Evolutionary conservation across 1,139 yeast genomes (phyloP).

Genomic region (Pichia sp.): DNA sequence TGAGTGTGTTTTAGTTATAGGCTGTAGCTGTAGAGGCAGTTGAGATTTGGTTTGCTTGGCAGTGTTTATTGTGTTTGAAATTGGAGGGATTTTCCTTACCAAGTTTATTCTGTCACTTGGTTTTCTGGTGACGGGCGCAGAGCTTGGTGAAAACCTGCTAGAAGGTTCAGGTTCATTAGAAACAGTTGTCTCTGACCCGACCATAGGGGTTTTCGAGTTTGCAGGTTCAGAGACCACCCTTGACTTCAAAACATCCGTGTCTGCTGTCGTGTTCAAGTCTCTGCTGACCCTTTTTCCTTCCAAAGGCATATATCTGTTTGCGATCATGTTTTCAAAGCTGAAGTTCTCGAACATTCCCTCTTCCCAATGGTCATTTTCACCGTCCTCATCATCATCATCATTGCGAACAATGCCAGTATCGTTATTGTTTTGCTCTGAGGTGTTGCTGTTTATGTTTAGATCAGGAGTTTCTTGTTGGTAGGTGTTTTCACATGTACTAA

Average conservation of each 20-base stretch:
- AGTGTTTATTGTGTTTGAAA: conserved; percentile 7
- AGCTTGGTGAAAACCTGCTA: background rate
- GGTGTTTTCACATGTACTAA: background rate
- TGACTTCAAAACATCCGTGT: background rate
- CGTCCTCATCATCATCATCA: background rate
- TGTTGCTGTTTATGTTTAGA: too few species aligned
- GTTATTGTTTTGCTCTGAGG: too few species aligned
- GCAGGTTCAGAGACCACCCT: conserved; percentile 10
- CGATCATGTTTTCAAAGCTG: conserved; percentile 16
- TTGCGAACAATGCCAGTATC: background rate
- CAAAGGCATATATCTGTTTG: conserved; percentile 7
- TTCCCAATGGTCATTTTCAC: conserved; percentile 7
- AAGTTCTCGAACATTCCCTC: conserved; percentile 21
- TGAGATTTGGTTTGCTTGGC: background rate
- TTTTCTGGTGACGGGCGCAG: conserved; percentile 12
- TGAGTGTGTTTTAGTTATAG: background rate
- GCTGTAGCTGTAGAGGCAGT: conserved; percentile 2
- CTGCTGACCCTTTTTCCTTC: background rate
- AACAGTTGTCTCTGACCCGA: background rate
- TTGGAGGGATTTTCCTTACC: conserved; percentile 9
- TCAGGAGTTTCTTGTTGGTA: background rate
- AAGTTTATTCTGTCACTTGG: background rate
- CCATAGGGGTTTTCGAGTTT: background rate
- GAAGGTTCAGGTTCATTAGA: background rate
- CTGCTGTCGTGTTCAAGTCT: background rate